Base-by-base conservation (phyloP, 805 yeast species). In the Suhomyces pyralidae region DNA sequence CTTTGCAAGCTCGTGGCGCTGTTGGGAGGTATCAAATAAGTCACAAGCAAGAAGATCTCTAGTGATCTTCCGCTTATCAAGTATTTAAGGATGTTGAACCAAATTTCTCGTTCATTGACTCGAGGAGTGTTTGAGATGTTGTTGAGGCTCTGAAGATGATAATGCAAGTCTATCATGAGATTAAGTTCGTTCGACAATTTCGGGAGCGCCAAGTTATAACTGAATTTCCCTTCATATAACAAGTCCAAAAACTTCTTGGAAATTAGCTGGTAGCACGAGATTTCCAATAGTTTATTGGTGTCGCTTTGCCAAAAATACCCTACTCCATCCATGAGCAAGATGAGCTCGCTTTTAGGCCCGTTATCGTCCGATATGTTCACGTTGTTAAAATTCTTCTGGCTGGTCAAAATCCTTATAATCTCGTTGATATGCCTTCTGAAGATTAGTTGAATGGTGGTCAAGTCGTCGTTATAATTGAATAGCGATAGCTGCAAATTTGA, bases 291-390 rank as follows among this genome's bases (percentile, higher is more conserved):
- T 54, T 75, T 75, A 43, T 67, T 70, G 17, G 76, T 63, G 54
- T 76, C 80, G 52, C 71, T 73, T 48, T 60, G 62, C 80, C 80
- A 76, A 53, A 61, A 71, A 57, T 74, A 76, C 0, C 79, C 80
- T 15, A 73, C 68, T 2, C 79, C 79, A 40, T 73, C 77, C 58
- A 72, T 59, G 26, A 75, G 55, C 48, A 75, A 57, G 1, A 66
- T 62, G 15, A 58, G 55, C 8, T 62, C 59, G 10, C 51, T 59
- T 38, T 51, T 57, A n/a, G 17, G 42, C 42, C 45, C 45, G 10
- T 20, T 14, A 20, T 56, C 53, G 46, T 55, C 61, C 46, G 52
- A 57, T 34, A 57, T 52, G 40, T 43, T 55, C 42, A 38, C 22
- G 48, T 45, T 62, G 51, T 63, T 65, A 56, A 71, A 71, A 53